A percentile compares a stretch with the other conserved stretches of the same genome.
Evolutionary conservation across 2,329 filamentous ascomycete species (phyloP).

Genomic region (Xylaria sp.): DNA sequence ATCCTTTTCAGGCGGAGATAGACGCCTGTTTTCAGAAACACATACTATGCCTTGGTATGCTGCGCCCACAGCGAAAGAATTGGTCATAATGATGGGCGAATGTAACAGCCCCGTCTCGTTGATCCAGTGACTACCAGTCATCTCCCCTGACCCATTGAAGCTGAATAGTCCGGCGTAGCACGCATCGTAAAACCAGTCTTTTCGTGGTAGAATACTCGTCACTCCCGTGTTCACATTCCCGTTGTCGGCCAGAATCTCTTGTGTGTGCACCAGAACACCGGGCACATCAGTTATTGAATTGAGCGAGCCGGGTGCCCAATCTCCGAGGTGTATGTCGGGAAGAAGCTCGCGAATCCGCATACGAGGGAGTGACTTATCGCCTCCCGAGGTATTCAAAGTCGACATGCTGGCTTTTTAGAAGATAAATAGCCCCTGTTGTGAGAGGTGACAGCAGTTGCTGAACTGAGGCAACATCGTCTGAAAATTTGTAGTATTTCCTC

Average conservation of each 20-base stretch:
- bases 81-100: conserved; percentile 66
- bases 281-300: conserved; percentile 59
- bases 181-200: conserved; percentile 51
- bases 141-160: conserved; percentile 69
- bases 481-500: background rate
- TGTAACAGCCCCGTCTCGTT: conserved; percentile 65
- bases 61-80: conserved; percentile 61
- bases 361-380: conserved; percentile 27
- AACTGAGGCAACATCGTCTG: background rate
- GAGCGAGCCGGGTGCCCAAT: conserved; percentile 50
- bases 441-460: background rate
- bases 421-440: background rate
- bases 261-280: conserved; percentile 53
- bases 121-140: conserved; percentile 67
- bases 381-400: conserved; percentile 8
- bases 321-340: conserved; percentile 51
- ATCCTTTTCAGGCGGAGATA: too few species aligned
- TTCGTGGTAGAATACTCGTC: conserved; percentile 54
- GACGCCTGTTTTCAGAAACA: too few species aligned
- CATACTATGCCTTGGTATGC: conserved; percentile 59
- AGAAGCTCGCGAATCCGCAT: conserved; percentile 51
- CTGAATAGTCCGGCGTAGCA: conserved; percentile 60
- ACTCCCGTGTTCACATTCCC: conserved; percentile 54
- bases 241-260: conserved; percentile 47
- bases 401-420: conserved; percentile 14